Evolutionary conservation across 2,329 filamentous ascomycete species (phyloP), one percentile per base, ranked within the genome.

Genomic region (Monosporascus cannonballus): DNA sequence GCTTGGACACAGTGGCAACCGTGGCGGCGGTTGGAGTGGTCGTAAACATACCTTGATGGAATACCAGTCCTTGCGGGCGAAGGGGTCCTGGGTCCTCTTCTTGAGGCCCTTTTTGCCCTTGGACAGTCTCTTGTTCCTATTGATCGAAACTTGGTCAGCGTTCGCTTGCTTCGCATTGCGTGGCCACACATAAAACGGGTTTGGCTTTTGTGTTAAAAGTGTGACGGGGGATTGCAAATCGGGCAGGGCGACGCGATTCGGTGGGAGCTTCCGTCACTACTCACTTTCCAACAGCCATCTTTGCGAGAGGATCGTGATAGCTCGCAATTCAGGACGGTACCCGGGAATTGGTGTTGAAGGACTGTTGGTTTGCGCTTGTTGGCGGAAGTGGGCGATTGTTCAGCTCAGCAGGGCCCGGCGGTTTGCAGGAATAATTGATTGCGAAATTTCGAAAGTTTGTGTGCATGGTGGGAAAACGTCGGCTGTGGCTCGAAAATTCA

Each of bases 91-190:
- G 71, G 92, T 93, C 82, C 93, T 93, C 93, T 99, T 97, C 90
- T 97, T 97, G 76, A 97, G 84, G 78, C 94, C 93, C 87, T 99
- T 99, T 90, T 97, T 99, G 82, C 94, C 94, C 86, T 99, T 99
- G 66, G 94, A 97, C 83, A 99, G 86, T 85, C 94, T 91, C 91
- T 99, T 99, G 87, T 99, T 99, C 90, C 87, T 91, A 67, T 66
- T 64, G 52, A 64, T 17, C 17, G 62, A 61, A 56, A 34, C 30
- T 47, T 36, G 54, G 54, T 58, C 58, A 59, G 67, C 11, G 11
- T 34, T 14, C 11, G 30, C 30, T 34, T 34, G 30, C 30, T 34
- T 34, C 30, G 27, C 30, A 34, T 34, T 34, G 30, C 30, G 11
- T 34, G 30, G 11, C 9, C 30, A 34, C 11, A 14, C 4, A 14